Evolutionary conservation across 1,284 basidiomycete genomes (phyloP).

Genomic region (Ustilago sp.): DNA sequence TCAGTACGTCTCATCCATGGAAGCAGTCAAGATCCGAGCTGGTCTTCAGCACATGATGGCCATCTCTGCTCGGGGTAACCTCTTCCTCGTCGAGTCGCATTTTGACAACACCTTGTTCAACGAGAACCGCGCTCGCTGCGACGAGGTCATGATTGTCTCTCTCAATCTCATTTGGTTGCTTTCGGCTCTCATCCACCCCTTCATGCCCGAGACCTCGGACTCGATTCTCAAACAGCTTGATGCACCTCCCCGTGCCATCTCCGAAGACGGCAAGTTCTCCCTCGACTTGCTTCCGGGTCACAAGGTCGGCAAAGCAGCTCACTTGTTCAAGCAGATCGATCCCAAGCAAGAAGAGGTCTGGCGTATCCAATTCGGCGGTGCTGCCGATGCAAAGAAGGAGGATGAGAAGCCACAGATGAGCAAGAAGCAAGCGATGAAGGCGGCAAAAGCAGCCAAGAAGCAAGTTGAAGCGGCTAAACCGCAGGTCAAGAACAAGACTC

Average conservation of each 20-base stretch:
- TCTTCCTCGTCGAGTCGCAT: slow-evolving; percentile 89
- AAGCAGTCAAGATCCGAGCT: slow-evolving; percentile 86
- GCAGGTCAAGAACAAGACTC: slow-evolving; percentile 61
- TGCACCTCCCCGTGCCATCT: slow-evolving; percentile 82
- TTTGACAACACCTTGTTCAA: slow-evolving; percentile 90
- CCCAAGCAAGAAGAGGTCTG: slow-evolving; percentile 88
- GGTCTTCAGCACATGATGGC: slow-evolving; percentile 90
- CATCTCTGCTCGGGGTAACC: slow-evolving; percentile 91
- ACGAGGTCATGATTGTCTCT: slow-evolving; percentile 86
- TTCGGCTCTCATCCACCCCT: slow-evolving; percentile 87
- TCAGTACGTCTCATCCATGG: slow-evolving; percentile 89
- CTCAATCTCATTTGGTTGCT: slow-evolving; percentile 94
- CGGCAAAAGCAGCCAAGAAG: slow-evolving; percentile 65
- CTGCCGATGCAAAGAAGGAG: slow-evolving; percentile 46
- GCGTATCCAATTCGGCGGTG: slow-evolving; percentile 84
- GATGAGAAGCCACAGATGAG: slow-evolving; percentile 58
- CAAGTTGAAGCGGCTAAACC: slow-evolving; percentile 45
- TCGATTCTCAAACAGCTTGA: slow-evolving; percentile 89
- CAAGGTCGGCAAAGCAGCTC: slow-evolving; percentile 83
- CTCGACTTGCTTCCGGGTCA: slow-evolving; percentile 90
- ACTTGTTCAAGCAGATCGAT: slow-evolving; percentile 94
- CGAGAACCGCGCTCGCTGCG: slow-evolving; percentile 84
- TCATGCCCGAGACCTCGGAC: slow-evolving; percentile 91
- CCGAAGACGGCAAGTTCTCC: slow-evolving; percentile 70
- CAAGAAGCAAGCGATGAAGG: slow-evolving; percentile 66